These are phyloP conservation scores for Colletotrichum eleusines DNA, from an alignment of 2,329 filamentous ascomycete species.

Conservation along the genomic window DNA sequence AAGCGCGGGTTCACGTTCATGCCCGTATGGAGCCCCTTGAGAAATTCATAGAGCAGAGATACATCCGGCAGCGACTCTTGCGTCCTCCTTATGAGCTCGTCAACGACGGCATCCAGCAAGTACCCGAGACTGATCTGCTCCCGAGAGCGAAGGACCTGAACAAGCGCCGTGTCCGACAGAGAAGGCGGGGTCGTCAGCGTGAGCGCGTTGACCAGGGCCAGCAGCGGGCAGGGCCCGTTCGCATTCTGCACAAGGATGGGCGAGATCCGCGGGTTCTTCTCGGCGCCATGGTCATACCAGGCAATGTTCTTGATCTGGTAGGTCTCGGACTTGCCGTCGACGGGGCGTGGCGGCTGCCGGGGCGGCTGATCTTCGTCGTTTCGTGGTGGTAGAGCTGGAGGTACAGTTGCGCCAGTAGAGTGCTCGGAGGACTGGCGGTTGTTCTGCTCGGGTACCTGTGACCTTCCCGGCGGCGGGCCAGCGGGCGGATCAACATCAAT, in stretches of 20 bases:
- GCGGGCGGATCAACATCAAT: constrained; percentile 43
- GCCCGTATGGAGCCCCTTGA: constrained; percentile 90
- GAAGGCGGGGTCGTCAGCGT: constrained; percentile 82
- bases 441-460: not conserved
- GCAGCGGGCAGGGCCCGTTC: constrained; percentile 93
- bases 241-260: constrained; percentile 93
- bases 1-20: constrained; percentile 99
- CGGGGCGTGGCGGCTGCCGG: constrained; percentile 50
- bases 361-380: constrained; percentile 50
- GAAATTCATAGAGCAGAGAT: constrained; percentile 86
- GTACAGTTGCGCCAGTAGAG: constrained; percentile 3
- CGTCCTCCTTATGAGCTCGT: constrained; percentile 84
- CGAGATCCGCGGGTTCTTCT: constrained; percentile 76
- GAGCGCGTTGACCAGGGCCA: constrained; percentile 93
- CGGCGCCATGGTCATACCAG: constrained; percentile 77
- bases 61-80: constrained; percentile 82
- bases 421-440: not conserved
- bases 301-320: constrained; percentile 94
- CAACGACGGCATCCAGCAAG: constrained; percentile 89
- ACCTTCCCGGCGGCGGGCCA: not conserved
- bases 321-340: constrained; percentile 73
- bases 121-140: constrained; percentile 91
- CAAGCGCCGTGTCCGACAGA: constrained; percentile 73
- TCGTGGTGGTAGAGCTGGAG: constrained; percentile 56
- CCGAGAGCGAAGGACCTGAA: constrained; percentile 80